Evolutionary conservation across 1,284 basidiomycete species (phyloP), one percentile per base, ranked within the genome.

Genomic region (Exsudoporus floridanus): DNA sequence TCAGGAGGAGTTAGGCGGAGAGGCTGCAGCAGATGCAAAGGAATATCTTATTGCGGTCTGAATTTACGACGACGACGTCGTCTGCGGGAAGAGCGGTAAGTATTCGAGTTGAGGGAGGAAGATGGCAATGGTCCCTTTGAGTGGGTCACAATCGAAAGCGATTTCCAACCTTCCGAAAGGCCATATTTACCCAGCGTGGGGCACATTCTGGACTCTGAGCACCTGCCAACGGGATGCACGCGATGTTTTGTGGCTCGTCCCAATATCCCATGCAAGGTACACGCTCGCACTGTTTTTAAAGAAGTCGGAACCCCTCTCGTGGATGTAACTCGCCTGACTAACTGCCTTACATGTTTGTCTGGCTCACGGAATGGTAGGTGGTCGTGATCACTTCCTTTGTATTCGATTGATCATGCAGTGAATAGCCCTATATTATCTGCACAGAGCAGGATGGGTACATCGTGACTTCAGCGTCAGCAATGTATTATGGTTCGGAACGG

Each of bases 371-470:
- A 4, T 23, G 49, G 40, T 44, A 44, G 34, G 38, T 12, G 0
- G n/a, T 7, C 27, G n/a, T 2, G 3, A 33, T 30, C 14, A 18
- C 2, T 31, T 6, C 1, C 1, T 36, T 41, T 23, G 5, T 23
- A n/a, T 16, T 19, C 10, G 5, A 36, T 18, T 18, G 18, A 9
- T 42, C 19, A 52, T 41, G 13, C 9, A 43, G n/a, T 28, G 16
- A 12, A 13, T 41, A 41, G 50, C 33, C 31, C 23, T 46, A 13
- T 31, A 38, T 34, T 46, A 39, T 40, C 0, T 56, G 38, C 54
- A 62, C 31, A 31, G 25, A 1, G 46, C 33, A 0, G 47, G 33
- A 0, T 62, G 58, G 58, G 52, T 62, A 2, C 54, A 61, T 9
- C 41, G 37, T 1, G 50, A 62, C 28, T 38, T 45, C 28, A 62